Evolutionary conservation across 2,329 filamentous ascomycete genomes (phyloP).

Genomic region (Hyphodiscus sp.): DNA sequence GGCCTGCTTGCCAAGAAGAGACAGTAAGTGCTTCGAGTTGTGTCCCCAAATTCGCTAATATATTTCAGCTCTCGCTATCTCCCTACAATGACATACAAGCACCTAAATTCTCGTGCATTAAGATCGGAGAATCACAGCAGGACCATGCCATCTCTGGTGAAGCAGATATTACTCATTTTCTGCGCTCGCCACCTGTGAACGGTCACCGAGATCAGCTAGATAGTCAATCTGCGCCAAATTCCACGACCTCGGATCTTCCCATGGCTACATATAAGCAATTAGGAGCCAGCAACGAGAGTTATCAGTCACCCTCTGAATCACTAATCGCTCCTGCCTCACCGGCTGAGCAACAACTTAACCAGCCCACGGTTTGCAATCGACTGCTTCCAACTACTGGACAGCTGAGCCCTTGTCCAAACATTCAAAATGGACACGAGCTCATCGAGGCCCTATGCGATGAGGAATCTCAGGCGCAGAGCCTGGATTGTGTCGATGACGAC

Average conservation of each 20-base stretch:
- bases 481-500: background rate
- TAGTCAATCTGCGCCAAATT: too few species aligned
- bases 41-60: background rate
- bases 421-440: background rate
- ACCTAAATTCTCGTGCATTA: background rate
- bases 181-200: too few species aligned
- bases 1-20: background rate
- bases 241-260: too few species aligned
- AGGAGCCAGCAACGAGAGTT: too few species aligned
- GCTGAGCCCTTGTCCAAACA: background rate
- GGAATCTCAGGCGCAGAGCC: background rate
- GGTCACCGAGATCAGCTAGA: too few species aligned
- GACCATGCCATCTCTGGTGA: background rate
- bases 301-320: too few species aligned
- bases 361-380: background rate
- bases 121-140: background rate
- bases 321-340: too few species aligned
- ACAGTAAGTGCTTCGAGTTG: background rate
- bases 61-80: background rate
- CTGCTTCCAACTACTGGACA: background rate
- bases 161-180: background rate
- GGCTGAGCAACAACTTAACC: background rate
- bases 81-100: background rate
- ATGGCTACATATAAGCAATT: too few species aligned
- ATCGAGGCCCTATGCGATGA: background rate